Conservation (phyloP, 2,329 filamentous ascomycete species). For the Microsporum audouinii region DNA sequence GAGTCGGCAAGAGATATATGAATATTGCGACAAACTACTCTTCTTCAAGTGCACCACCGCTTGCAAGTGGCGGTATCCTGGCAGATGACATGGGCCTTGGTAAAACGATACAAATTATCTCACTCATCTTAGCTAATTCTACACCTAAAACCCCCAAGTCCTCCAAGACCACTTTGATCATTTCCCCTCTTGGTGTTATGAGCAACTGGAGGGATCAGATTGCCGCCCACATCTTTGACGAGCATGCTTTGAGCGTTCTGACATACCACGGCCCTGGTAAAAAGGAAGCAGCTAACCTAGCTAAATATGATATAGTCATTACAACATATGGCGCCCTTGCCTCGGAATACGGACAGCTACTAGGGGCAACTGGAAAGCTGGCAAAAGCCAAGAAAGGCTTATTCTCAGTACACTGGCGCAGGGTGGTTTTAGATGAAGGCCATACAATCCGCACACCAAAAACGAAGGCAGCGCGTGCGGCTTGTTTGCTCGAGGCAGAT, state of each 20-base stretch:
- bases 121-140: conserved; percentile 55
- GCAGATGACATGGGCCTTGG: conserved; percentile 90
- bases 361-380: conserved; percentile 35
- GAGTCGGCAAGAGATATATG: conserved; percentile 40
- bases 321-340: conserved; percentile 73
- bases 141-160: conserved; percentile 34
- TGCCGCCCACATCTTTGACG: conserved; percentile 54
- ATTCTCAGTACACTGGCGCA: conserved; percentile 60
- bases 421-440: conserved; percentile 72
- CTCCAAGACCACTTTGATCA: conserved; percentile 58
- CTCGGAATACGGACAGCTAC: conserved; percentile 47
- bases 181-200: conserved; percentile 76
- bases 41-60: conserved; percentile 43
- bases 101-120: conserved; percentile 79
- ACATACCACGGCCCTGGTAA: conserved; percentile 60
- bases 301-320: conserved; percentile 62
- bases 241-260: conserved; percentile 54
- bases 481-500: conserved; percentile 53
- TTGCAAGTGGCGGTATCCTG: conserved; percentile 72
- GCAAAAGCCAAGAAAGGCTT: conserved; percentile 39
- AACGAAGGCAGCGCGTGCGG: conserved; percentile 60
- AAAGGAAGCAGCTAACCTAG: conserved; percentile 49
- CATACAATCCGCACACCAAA: conserved; percentile 69
- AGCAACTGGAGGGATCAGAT: conserved; percentile 83
- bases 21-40: conserved; percentile 64